phyloP scores from a whole-genome alignment of 306 rosid species.

The Lablab purpureus region DNA sequence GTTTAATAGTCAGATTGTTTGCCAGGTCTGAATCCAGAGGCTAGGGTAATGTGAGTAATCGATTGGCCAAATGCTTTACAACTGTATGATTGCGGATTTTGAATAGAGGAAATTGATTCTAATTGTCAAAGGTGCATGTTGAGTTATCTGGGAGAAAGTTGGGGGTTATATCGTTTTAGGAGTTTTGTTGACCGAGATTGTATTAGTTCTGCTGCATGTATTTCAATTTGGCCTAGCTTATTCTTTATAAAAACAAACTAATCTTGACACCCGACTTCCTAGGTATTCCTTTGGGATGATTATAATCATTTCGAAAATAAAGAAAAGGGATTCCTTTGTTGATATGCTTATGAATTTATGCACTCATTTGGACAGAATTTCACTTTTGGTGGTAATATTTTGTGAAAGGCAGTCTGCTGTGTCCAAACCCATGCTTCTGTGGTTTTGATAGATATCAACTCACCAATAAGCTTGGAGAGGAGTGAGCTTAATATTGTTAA shows the following conservation, averaged over 20 bases:
- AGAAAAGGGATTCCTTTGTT: not conserved
- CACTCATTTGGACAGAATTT: conserved; percentile 7
- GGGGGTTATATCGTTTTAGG: not conserved
- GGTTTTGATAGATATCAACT: not conserved
- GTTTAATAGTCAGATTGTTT: conserved; percentile 26
- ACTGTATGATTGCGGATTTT: conserved; percentile 3
- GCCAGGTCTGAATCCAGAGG: not conserved
- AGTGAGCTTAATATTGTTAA: not conserved
- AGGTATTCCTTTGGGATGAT: conserved; percentile 28
- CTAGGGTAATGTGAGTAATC: conserved; percentile 4
- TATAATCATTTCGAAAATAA: not conserved
- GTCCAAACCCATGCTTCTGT: not conserved
- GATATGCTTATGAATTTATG: not conserved
- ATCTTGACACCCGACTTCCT: not conserved
- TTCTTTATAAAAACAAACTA: not conserved
- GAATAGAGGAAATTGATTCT: not conserved
- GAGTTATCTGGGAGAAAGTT: not conserved
- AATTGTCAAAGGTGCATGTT: not conserved
- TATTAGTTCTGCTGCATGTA: not conserved
- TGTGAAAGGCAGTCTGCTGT: not conserved
- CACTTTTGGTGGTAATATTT: conserved; percentile 5
- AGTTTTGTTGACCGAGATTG: conserved; percentile 29
- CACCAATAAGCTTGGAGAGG: not conserved
- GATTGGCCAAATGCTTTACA: not conserved
- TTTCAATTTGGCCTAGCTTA: conserved; percentile 5